Base-by-base conservation (phyloP, 1,139 yeast species). In the Williopsis jadinii region DNA sequence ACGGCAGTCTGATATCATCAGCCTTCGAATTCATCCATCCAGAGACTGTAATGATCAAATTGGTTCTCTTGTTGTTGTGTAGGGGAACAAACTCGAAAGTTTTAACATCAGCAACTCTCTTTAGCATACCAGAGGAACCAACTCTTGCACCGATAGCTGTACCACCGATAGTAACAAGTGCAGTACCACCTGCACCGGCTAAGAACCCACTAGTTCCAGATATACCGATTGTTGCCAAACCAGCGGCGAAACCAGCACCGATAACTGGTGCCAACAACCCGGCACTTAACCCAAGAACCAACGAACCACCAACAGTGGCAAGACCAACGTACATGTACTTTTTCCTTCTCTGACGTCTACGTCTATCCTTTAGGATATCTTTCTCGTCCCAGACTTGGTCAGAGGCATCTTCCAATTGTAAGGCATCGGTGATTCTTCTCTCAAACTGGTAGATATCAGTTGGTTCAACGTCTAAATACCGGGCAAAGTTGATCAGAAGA, bases 171-270 rank as follows among this genome's bases (percentile, higher is more conserved):
- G 98, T 90, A 38, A 94, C 95, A 33, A 90, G 75, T 0, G 96
- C 90, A 11, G 97, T 86, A 35, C 99, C 98, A 27, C 97, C 98
- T 2, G 94, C 87, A 37, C 98, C 98, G 0, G 97, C 97, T 32
- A 94, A 67, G 53, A 94, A 92, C 1, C 95, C 86, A 14, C 87
- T 66, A 0, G 98, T 88, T 15, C 99, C 98, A 2, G 86, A 71
- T 27, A 94, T 84, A 27, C 99, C 99, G 28, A 92, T 79, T 0
- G 98, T 92, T 0, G 97, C 83, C 36, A 94, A 69, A 10, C 98
- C 99, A 3, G 98, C 97, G 2, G 98, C 98, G 27, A 94, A 60
- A 53, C 99, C 98, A 1, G 97, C 97, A 36, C 98, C 98, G 55
- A 94, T 94, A 5, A 94, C 95, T 0, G 99, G 99, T 0, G 98